Evolutionary conservation across 305 asterid species (phyloP), one percentile per base, ranked within the genome.

Genomic region (Petunia hybrid): DNA sequence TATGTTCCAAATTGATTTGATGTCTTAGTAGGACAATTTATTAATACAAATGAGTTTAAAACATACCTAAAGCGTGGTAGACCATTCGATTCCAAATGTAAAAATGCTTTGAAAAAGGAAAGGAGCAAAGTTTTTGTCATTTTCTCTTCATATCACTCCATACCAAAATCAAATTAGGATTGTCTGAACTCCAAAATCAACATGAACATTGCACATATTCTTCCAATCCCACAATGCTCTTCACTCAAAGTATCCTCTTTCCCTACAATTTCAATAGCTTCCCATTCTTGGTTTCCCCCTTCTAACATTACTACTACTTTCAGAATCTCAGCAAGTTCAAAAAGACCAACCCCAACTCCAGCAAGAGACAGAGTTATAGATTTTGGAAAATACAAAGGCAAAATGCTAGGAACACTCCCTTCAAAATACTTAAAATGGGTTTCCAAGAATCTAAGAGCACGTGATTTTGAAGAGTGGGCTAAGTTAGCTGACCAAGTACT

Each of bases 321-420:
- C 7, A 46, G 1, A 40, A 41, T 67, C 31, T 67, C 74, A 67
- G 74, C 75, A 56, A 13, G 8, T 57, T n/a, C 63, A 22, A 22
- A 22, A 57, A 57, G 63, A 57, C 3, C 63, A 4, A 70, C 31
- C 4, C 8, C 46, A 36, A 62, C 80, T 51, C 90, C 92, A 51
- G 94, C 95, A 1, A 85, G 96, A 36, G 98, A 94, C 86, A 85
- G 91, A 80, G 82, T 86, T 12, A 89, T 93, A 48, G 95, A 89
- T 74, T 92, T 94, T 79, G 98, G 98, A 0, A 94, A 89, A 85
- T 83, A 88, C 91, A 87, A 78, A 45, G 98, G 98, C 53, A 87
- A 84, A 80, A 93, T 95, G 97, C 85, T 95, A 81, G 98, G 99
- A 73, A 87, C 91, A 75, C 88, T 95, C 16, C 97, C 99, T 0